These are phyloP conservation scores for Gentiana straminea DNA, from an alignment of 257 asterid genomes.

Conservation along the genomic window DNA sequence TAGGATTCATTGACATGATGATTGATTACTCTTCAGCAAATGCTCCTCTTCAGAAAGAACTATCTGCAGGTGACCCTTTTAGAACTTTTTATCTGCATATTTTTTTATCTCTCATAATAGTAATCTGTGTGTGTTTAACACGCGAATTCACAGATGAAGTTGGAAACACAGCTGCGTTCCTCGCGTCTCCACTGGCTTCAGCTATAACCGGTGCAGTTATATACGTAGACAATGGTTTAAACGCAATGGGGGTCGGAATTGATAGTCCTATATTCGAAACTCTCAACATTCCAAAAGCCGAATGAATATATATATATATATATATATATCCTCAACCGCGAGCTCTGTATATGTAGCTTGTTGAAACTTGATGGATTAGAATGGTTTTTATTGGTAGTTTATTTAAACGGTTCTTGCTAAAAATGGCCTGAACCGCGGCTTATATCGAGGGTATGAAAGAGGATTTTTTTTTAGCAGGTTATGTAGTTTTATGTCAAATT, in stretches of 20 bases:
- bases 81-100: not conserved
- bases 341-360: not conserved
- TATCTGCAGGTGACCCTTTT: constrained; percentile 51
- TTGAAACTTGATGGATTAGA: constrained; percentile 11
- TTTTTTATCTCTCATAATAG: too few relatives aligned
- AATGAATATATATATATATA: not conserved
- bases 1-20: constrained; percentile 83
- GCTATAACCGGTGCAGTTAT: constrained; percentile 73
- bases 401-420: constrained; percentile 11
- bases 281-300: constrained; percentile 50
- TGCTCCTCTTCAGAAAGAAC: constrained; percentile 74
- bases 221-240: constrained; percentile 76
- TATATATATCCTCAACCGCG: not conserved
- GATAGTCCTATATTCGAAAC: constrained; percentile 64
- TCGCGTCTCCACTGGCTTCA: constrained; percentile 71
- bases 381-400: not conserved
- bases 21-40: constrained; percentile 62
- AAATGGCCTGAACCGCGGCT: constrained; percentile 20
- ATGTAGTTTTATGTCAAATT: too few relatives aligned
- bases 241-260: constrained; percentile 74
- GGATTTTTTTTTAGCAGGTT: too few relatives aligned
- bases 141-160: constrained; percentile 49
- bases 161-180: constrained; percentile 70
- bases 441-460: too few relatives aligned
- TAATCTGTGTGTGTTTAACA: not conserved